Evolutionary conservation across 257 asterid genomes (phyloP), one percentile per base, ranked within the genome.

Genomic region (Solanum corneliomulleri): DNA sequence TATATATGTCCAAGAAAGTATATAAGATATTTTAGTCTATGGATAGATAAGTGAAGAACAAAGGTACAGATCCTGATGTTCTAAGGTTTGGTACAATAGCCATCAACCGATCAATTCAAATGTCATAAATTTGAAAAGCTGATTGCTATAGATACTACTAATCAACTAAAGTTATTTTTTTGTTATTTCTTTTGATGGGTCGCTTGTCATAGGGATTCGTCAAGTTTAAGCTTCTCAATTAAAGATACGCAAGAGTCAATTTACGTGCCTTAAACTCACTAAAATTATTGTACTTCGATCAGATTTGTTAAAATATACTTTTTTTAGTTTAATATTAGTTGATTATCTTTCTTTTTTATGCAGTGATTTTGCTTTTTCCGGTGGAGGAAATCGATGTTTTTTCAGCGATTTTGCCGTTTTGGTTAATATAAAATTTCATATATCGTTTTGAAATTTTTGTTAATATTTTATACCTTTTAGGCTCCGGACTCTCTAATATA

Each of bases 191-290:
- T 35, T 29, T 88, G 88, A 77, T 75, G 71, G 74, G 88, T 89
- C 90, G 66, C 56, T 90, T 76, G 87, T 88, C 85, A 71, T 39
- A 41, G 37, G 86, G 88, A 89, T 88, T 93, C 93, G 88, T 92
- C 86, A 13, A 49, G 78, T 52, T 88, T 84, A 88, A 93, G 92
- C 90, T 81, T 91, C 89, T 81, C 82, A 60, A 42, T 8, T 56
- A 58, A 60, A 86, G 85, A 80, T 80, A 29, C 20, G 68, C 20
- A 80, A 9, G 33, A 14, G 15, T 14, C 11, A 44, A 25, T 78
- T 25, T 25, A 68, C 2, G 2, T 68, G 16, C 2, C 3, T 68
- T 21, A 6, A 27, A 68, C 9, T 13, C 21, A 6, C 2, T 0
- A 11, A 66, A 27, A 56, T 66, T 25, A 25, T 5, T 66, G 11